These are phyloP conservation scores for Breynia disticha DNA, from an alignment of 441 rosid genomes.

Conservation along the genomic window DNA sequence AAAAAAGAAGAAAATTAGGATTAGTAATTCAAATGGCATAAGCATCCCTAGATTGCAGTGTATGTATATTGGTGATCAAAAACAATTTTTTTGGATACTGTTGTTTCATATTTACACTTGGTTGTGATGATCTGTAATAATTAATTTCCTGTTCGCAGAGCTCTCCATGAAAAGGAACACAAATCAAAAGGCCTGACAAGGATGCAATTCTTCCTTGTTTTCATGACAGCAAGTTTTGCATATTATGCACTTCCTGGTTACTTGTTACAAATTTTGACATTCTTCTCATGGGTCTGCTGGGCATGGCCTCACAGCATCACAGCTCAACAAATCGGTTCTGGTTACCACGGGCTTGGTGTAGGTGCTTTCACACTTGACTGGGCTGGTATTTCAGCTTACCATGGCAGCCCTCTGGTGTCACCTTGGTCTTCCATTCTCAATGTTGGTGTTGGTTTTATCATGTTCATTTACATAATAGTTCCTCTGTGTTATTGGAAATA, in stretches of 20 bases:
- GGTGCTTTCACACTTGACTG: slow-evolving; percentile 92
- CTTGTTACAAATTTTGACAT: slow-evolving; percentile 71
- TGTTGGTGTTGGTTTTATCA: slow-evolving; percentile 74
- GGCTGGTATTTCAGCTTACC: slow-evolving; percentile 96
- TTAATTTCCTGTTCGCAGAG: slow-evolving; percentile 41
- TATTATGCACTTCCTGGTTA: slow-evolving; percentile 84
- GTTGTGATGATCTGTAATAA: too few relatives aligned
- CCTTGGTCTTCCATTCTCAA: slow-evolving; percentile 87
- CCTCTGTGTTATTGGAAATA: slow-evolving; percentile 93
- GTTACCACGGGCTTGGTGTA: slow-evolving; percentile 80
- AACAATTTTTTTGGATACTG: too few relatives aligned
- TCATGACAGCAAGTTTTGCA: slow-evolving; percentile 50
- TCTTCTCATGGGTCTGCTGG: slow-evolving; percentile 99
- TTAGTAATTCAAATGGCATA: too few relatives aligned
- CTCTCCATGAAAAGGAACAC: slow-evolving; percentile 73
- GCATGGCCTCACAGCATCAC: slow-evolving; percentile 70
- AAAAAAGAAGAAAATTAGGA: too few relatives aligned
- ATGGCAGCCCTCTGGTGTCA: slow-evolving; percentile 87
- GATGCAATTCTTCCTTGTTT: slow-evolving; percentile 66
- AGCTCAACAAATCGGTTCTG: slow-evolving; percentile 91
- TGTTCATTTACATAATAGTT: slow-evolving; percentile 81
- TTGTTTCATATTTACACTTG: too few relatives aligned
- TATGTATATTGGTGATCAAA: too few relatives aligned
- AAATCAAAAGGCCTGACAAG: slow-evolving; percentile 47
- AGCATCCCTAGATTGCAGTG: too few relatives aligned